phyloP scores from a whole-genome alignment of 352 stramenopile genomes.

The Pythium volutum region DNA sequence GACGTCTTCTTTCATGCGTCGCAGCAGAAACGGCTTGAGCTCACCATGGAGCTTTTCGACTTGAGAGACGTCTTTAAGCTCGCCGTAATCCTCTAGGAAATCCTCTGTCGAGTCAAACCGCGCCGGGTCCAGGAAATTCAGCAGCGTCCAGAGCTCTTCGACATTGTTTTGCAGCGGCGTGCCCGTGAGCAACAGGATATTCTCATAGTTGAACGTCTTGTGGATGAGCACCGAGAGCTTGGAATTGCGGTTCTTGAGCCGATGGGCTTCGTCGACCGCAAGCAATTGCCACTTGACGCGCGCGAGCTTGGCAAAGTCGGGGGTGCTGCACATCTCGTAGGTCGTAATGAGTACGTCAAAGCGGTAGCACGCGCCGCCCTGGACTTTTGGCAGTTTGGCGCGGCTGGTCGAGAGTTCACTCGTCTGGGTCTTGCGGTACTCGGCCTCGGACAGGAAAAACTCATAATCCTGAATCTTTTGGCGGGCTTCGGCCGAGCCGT shows the following conservation, averaged over 20 bases:
- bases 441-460: constrained; percentile 83
- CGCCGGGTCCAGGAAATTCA: constrained; percentile 97
- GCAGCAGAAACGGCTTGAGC: constrained; percentile 82
- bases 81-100: constrained; percentile 94
- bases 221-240: constrained; percentile 90
- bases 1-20: constrained; percentile 89
- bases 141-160: constrained; percentile 96
- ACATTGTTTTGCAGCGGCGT: constrained; percentile 91
- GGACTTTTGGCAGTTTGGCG: constrained; percentile 31
- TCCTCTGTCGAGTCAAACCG: constrained; percentile 92
- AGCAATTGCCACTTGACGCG: constrained; percentile 93
- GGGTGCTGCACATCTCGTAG: constrained; percentile 97
- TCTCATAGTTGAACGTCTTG: constrained; percentile 76
- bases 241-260: constrained; percentile 97
- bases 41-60: constrained; percentile 85
- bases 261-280: constrained; percentile 99
- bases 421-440: constrained; percentile 26
- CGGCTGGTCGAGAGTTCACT: constrained; percentile 12
- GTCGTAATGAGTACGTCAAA: constrained; percentile 99
- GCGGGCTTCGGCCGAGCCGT: constrained; percentile 91
- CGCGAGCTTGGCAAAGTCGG: constrained; percentile 93
- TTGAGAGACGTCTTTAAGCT: constrained; percentile 89
- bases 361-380: constrained; percentile 65
- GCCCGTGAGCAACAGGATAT: constrained; percentile 88
- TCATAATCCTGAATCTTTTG: constrained; percentile 93